A percentile compares a stretch with the other conserved stretches of the same genome.
Conservation (phyloP, 2,329 filamentous ascomycete genomes). For the Ceratocystis ficicola region DNA sequence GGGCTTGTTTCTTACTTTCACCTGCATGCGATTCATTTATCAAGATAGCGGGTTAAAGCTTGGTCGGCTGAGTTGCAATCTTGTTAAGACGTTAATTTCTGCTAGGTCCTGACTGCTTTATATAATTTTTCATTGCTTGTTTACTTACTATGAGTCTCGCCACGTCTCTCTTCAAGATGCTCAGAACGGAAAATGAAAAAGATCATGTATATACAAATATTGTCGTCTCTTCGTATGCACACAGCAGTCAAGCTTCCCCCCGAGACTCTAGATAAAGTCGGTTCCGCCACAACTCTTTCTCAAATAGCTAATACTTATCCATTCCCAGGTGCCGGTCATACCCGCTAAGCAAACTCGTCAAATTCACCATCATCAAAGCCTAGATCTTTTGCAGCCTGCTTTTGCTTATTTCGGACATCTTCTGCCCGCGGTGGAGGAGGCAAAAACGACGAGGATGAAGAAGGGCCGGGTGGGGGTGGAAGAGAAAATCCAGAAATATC, state of each 20-base stretch:
- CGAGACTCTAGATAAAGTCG: background rate
- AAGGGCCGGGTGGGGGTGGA: conserved; percentile 43
- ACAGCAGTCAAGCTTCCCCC: no score
- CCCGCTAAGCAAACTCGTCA: conserved; percentile 57
- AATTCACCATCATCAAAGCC: conserved; percentile 83
- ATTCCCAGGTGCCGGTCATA: background rate
- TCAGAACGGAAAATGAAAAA: no score
- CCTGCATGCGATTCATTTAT: background rate
- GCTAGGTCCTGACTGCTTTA: background rate
- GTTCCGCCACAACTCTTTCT: background rate
- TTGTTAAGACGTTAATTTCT: background rate
- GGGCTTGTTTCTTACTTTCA: background rate
- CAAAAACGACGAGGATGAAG: conserved; percentile 34
- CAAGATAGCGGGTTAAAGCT: background rate
- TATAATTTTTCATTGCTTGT: no score
- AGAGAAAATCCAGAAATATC: conserved; percentile 40
- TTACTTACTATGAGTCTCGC: no score
- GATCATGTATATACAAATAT: no score
- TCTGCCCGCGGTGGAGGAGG: conserved; percentile 55
- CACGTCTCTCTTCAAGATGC: no score
- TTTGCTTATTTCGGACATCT: conserved; percentile 49
- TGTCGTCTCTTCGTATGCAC: no score
- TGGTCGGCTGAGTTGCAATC: background rate
- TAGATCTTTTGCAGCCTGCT: conserved; percentile 49
- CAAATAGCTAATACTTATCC: no score